These are phyloP conservation scores for Penicillium atrosanguineum DNA, from an alignment of 495 filamentous ascomycete species.

Conservation along the genomic window DNA sequence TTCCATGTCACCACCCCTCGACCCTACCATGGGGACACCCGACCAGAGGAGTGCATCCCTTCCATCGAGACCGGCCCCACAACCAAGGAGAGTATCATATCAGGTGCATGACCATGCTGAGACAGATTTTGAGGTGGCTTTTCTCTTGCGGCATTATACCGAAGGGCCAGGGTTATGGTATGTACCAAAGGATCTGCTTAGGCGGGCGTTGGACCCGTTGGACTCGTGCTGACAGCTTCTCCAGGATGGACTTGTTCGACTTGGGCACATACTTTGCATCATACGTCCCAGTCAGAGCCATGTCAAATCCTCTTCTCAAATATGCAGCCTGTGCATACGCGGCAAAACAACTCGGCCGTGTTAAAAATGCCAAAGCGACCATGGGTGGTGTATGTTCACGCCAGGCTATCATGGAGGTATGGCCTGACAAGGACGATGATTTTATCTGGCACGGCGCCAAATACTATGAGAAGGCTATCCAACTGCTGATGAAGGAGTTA, in stretches of 20 bases:
- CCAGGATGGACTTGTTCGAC: conserved; percentile 66
- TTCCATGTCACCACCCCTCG: conserved; percentile 46
- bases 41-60: conserved; percentile 32
- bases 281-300: conserved; percentile 55
- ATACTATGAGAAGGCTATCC: conserved; percentile 63
- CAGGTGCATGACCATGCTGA: conserved; percentile 34
- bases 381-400: conserved; percentile 47
- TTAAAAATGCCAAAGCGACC: conserved; percentile 48
- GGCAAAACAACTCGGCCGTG: conserved; percentile 59
- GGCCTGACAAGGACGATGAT: conserved; percentile 47
- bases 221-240: conserved; percentile 6
- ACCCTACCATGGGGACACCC: conserved; percentile 39
- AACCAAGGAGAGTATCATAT: conserved; percentile 17
- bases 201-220: not conserved
- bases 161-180: conserved; percentile 59
- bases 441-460: conserved; percentile 58
- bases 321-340: conserved; percentile 61
- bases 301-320: conserved; percentile 55
- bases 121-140: conserved; percentile 56
- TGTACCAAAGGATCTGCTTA: conserved; percentile 8
- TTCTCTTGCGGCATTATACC: conserved; percentile 59
- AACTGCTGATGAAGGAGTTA: conserved; percentile 58
- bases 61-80: conserved; percentile 23
- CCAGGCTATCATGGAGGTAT: conserved; percentile 52
- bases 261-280: conserved; percentile 58